A percentile compares a stretch with the other conserved stretches of the same genome.
These are phyloP conservation scores for Fusarium sp. DNA, from an alignment of 2,329 filamentous ascomycete genomes.

Conservation along the genomic window DNA sequence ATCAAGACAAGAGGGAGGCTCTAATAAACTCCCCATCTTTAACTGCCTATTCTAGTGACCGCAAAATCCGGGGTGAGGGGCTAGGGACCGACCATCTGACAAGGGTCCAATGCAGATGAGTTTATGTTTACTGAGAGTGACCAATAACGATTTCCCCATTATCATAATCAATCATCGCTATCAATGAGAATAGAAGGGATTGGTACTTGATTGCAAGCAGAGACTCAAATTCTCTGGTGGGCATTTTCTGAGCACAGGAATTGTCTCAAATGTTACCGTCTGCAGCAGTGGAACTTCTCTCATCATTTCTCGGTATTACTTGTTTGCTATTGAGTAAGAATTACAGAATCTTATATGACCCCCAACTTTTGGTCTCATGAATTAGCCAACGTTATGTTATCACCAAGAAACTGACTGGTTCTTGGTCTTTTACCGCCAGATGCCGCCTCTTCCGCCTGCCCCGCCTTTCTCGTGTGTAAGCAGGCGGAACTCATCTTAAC, in stretches of 20 bases:
- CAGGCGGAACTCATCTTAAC: conserved; percentile 9
- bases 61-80: conserved; percentile 36
- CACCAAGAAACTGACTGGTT: neutral
- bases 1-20: neutral
- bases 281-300: neutral
- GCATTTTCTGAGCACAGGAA: neutral
- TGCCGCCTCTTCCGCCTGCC: conserved; percentile 26
- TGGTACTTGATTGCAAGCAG: neutral
- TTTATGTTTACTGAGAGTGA: neutral
- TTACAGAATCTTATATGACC: conserved; percentile 10
- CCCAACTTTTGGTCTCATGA: conserved; percentile 12
- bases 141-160: conserved; percentile 40
- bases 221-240: neutral
- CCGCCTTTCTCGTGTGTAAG: conserved; percentile 4
- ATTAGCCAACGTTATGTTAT: neutral
- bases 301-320: conserved; percentile 5
- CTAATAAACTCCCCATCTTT: neutral
- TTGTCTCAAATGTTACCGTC: conserved; percentile 3
- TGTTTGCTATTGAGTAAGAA: conserved; percentile 12
- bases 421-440: conserved; percentile 9
- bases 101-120: conserved; percentile 30
- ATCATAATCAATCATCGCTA: neutral
- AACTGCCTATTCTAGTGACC: conserved; percentile 4
- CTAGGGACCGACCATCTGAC: conserved; percentile 20
- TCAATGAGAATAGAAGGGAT: neutral